Evolutionary conservation across 2,329 filamentous ascomycete species (phyloP), one percentile per base, ranked within the genome.

Genomic region (Golovinomyces cichoracearum): DNA sequence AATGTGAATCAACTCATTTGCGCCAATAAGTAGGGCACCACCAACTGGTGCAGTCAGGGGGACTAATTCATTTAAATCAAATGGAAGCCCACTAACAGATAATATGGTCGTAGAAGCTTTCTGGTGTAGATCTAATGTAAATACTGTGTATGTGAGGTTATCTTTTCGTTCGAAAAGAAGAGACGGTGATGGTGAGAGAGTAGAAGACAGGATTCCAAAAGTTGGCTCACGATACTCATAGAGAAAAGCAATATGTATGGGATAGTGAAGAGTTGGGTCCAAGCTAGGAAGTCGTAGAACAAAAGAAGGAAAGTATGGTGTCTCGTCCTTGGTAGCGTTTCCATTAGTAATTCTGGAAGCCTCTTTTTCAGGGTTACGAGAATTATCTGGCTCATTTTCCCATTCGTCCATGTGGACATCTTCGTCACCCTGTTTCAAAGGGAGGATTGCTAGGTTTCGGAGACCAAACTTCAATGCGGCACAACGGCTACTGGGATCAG

Each of bases 221-320:
- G 90, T 98, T 12, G 90, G 88, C 64, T 95, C 90, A 62, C 90
- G 79, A 64, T 98, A 98, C 66, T 95, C 88, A 70, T 95, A 76
- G 54, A 98, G 68, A 63, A 98, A 98, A 49, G 83, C 79, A 59
- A 98, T 74, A 61, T 93, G 83, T 58, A 94, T 77, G 45, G 88
- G 85, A 63, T 93, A 82, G 51, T 88, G 76, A 56, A 98, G 71
- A 53, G 74, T 76, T 53, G 86, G 82, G 63, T 95, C 88, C 64
- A 98, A 72, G 58, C 85, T 76, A 48, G 86, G 84, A 55, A 95
- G 71, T 53, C 85, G 81, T 54, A 98, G 72, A 54, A 95, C 88
- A 67, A 95, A 98, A 50, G 90, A 95, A 29, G 85, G 73, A 57
- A 77, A 74, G 70, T 93, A 93, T 45, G 84, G 81, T 53, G 81